Evolutionary conservation across 495 filamentous ascomycete species (phyloP), one percentile per base, ranked within the genome.

Genomic region (Aspergillus steynii): DNA sequence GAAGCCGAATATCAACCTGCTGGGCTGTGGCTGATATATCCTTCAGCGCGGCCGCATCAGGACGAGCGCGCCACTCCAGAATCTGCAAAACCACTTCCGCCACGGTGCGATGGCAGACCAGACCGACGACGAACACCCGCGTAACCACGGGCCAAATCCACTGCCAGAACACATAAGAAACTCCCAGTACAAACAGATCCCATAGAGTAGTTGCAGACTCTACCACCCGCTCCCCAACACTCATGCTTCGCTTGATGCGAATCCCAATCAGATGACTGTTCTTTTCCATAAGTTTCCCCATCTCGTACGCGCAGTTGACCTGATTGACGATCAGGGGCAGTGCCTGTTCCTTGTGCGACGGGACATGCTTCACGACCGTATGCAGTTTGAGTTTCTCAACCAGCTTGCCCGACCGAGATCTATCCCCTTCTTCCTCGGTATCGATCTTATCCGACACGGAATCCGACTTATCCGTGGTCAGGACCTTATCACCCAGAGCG

Each of bases 21-120:
- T 98, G 95, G n/a, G 95, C 96, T 2, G 94, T 97, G 12, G 95
- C 95, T 42, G 93, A 97, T 14, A 97, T 86, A 72, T 99, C 95
- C 67, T 97, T 98, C 58, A 98, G 73, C 15, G 96, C 95, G 37
- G 91, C 88, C 53, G 89, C 87, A 60, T 89, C 86, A 4, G 92
- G 90, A 45, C 86, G 83, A 46, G 88, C 83, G 55, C 96, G 86
- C 92, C 92, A 98, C 70, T 98, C 95, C 49, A 98, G 78, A 34
- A 97, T 69, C 29, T 83, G 83, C 25, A 99, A 73, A 12, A 97
- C 79, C 20, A 89, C 72, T 69, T 99, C 94, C 12, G 92, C 96
- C 34, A 88, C 78, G 28, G 91, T 76, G 12, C 95, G 88, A 70
- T 96, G 91, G n/a, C 85, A 83, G 49, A 97, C 82, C 52, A 98